Base-by-base conservation (phyloP, 2,329 filamentous ascomycete species). In the Fusarium sp. region DNA sequence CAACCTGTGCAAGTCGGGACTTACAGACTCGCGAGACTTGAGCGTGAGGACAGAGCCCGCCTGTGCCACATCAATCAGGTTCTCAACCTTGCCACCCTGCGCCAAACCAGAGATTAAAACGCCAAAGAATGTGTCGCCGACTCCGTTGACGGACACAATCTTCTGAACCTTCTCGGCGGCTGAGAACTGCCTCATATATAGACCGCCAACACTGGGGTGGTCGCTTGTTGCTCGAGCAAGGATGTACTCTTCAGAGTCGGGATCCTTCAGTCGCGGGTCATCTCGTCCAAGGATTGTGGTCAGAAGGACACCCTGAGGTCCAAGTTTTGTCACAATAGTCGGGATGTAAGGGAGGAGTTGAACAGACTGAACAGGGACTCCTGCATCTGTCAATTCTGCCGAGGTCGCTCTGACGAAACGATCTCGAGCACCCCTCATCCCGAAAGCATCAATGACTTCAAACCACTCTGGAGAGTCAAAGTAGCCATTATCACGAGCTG, bases 101-200 rank as follows among this genome's bases (percentile, higher is more conserved):
- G 91, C 91, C 74, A 98, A 81, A 0, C 93, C 94, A 2, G 94
- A 93, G n/a, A 98, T 85, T 65, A 98, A 77, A 16, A 95, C 93
- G 0, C 96, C 96, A 10, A 97, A 86, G 81, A 98, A 95, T 0
- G 96, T 98, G 83, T 99, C 96, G 0, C 96, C 96, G 3, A 94
- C 95, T 0, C 96, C 96, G 80, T 98, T 98, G 11, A 98, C 96
- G 56, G 94, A 98, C 2, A 96, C 91, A 1, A 97, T 87, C 29
- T 96, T 90, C 22, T 88, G 83, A 0, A 98, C 87, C 18, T 85
- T 83, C 79, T 93, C 91, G 1, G 89, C 89, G 0, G 93, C 86
- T 0, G 93, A 90, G 80, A 94, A 93, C 22, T 90, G 75, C 37
- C 89, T 82, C 92, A 98, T 95, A 79, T 98, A 98, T 4, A 98